Base-by-base conservation (phyloP, 805 yeast species). In the Wickerhamiella vanderwaltii region DNA sequence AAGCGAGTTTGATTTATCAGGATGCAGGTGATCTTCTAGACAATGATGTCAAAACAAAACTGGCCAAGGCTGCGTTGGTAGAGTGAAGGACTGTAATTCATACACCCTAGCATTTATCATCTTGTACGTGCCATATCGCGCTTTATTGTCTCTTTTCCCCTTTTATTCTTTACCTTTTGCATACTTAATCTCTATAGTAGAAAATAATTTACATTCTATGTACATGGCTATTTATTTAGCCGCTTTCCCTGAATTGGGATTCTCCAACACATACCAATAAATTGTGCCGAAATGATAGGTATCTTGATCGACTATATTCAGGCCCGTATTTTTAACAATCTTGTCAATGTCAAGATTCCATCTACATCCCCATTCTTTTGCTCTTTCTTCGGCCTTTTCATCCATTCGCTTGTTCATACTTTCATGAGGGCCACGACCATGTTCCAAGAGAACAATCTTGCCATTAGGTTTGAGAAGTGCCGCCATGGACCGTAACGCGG, bases 291-390 rank as follows among this genome's bases (percentile, higher is more conserved):
- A 69, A 62, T 91, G 96, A 16, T 76, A 76, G 49, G 94, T 68
- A 48, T 73, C 75, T 53, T 83, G 88, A 50, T 75, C 77, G 2
- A 86, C 83, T 33, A 91, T 72, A 49, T 81, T 87, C 43, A 91
- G 66, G 0, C 94, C 94, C 5, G 94, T 77, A 45, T 75, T 76
- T 56, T 81, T 87, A 20, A 91, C 69, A 30, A 91, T 67, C 51
- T 80, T 93, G 18, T 87, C 94, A 50, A 91, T 83, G 56, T 91
- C 97, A 48, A 91, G 65, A 57, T 91, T 91, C 96, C 97, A 91
- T 55, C 97, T 68, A 61, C 98, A 91, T 1, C 95, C 98, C 96
- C 97, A 91, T 3, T 79, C 75, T 45, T 79, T 73, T 63, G 87
- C 73, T 61, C 95, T 78, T 51, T 75, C 73, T 47, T 75, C 86